Base-by-base conservation (phyloP, 768 basidiomycete species). In the Trametes cinnabarina region DNA sequence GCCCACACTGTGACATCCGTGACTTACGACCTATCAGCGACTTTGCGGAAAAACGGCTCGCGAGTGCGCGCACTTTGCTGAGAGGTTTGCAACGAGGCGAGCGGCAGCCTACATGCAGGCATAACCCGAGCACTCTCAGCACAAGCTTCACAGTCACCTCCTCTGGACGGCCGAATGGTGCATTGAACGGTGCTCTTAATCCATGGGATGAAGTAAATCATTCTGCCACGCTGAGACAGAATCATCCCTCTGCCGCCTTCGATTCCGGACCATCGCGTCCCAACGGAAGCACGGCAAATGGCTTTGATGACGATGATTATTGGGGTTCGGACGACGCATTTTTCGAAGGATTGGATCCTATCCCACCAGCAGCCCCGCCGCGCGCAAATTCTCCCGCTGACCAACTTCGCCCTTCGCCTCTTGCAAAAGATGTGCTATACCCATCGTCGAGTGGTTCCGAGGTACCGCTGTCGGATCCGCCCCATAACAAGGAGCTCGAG, bases 321-420 rank as follows among this genome's bases (percentile, higher is more conserved):
- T 62, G 61, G 61, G 28, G 28, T 22, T 55, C 55, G 4, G 46
- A 53, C 8, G 51, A 57, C n/a, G 52, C n/a, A 8, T 39, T 40
- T 9, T 8, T 35, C 19, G 46, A 48, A 19, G 26, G 20, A 5
- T 39, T 47, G 10, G 35, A 25, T 15, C 35, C 37, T n/a, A 15
- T 7, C 30, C 22, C 19, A 42, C 37, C 9, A 8, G 19, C 9
- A 4, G 26, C 2, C 5, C 51, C 9, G 40, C n/a, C 11, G 51
- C 60, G 3, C 55, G 55, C 3, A 47, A 49, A 57, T 50, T 1
- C 60, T 55, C 7, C 60, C 60, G 11, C 17, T 15, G 5, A 15
- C 37, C 9, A 39, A 15, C 37, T 10, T n/a, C n/a, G 14, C n/a
- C 15, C 37, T 15, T 39, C 30, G 7, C 30, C 30, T 32, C 6